A percentile compares a stretch with the other conserved stretches of the same genome.
These are phyloP conservation scores for Pichia sp. DNA, from an alignment of 1,139 yeast species.

Conservation along the genomic window DNA sequence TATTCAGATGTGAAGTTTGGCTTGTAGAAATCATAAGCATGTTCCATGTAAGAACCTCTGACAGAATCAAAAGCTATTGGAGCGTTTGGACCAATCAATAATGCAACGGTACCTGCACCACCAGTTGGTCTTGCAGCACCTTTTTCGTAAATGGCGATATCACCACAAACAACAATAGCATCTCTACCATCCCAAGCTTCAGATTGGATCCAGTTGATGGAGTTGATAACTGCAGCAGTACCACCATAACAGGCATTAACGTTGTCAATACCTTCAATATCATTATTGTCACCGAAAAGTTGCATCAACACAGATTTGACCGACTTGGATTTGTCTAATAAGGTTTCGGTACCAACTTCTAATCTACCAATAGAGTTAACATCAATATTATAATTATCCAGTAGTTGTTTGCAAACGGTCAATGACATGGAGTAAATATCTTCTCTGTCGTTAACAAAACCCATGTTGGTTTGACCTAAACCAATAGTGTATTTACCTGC, in stretches of 20 bases:
- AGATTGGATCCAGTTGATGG: conserved; percentile 94
- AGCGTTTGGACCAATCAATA: conserved; percentile 95
- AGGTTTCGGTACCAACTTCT: conserved; percentile 98
- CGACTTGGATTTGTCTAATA: conserved; percentile 93
- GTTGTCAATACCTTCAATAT: conserved; percentile 95
- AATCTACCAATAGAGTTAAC: conserved; percentile 80
- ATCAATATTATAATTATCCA: conserved; percentile 77
- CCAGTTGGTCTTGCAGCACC: conserved; percentile 99
- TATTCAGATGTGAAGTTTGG: conserved; percentile 96
- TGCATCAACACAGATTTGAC: conserved; percentile 96
- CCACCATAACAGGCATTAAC: conserved; percentile 99
- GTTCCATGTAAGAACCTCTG: conserved; percentile 92
- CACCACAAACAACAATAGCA: conserved; percentile 96
- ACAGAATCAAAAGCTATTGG: conserved; percentile 86
- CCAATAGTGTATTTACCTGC: conserved; percentile 98
- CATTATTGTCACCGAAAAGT: conserved; percentile 80
- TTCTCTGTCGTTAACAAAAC: conserved; percentile 94
- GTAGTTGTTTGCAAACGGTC: conserved; percentile 71
- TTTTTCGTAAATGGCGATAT: conserved; percentile 93
- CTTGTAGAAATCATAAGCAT: conserved; percentile 96
- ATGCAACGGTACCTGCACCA: conserved; percentile 97
- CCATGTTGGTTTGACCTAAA: conserved; percentile 96
- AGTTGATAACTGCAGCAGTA: conserved; percentile 88
- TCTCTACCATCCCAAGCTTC: conserved; percentile 98
- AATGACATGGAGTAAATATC: conserved; percentile 89